These are phyloP conservation scores for Bryoerythrophyllum caledonicum DNA, from an alignment of 225 moss, liverwort and hornwort genomes.

Conservation along the genomic window DNA sequence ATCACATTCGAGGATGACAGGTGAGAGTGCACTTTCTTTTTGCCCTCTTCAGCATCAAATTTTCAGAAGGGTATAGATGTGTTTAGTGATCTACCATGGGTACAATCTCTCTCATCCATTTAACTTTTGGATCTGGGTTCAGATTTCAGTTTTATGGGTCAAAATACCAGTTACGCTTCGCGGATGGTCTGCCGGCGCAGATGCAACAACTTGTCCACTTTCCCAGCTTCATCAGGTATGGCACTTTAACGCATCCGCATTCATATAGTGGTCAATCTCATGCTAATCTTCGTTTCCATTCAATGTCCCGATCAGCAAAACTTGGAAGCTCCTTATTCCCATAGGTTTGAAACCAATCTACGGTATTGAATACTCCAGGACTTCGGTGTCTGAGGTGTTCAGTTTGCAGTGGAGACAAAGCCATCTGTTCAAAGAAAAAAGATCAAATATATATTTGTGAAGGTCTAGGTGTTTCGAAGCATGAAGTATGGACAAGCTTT, in stretches of 20 bases:
- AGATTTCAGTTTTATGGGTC: conserved; percentile 87
- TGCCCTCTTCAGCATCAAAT: not conserved
- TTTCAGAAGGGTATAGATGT: not conserved
- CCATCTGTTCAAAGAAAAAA: not conserved
- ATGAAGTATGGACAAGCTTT: not conserved
- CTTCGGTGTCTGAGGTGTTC: not conserved
- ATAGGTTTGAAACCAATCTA: not conserved
- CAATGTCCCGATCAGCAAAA: not conserved
- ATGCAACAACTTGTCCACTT: conserved; percentile 89
- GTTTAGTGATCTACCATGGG: not conserved
- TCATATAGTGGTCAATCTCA: not conserved
- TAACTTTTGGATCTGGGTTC: conserved; percentile 7
- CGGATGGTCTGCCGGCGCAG: conserved; percentile 67
- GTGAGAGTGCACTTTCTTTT: conserved; percentile 31
- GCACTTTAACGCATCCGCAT: not conserved
- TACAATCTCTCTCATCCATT: not conserved
- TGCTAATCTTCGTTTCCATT: no score
- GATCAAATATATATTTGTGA: not conserved
- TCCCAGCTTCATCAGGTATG: conserved; percentile 85
- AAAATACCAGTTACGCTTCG: conserved; percentile 85
- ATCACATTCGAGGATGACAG: conserved; percentile 95
- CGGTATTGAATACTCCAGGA: not conserved
- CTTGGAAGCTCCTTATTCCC: not conserved
- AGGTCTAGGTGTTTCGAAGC: not conserved
- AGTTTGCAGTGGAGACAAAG: not conserved